A percentile compares a stretch with the other conserved stretches of the same genome.
Evolutionary conservation across 2,329 filamentous ascomycete species (phyloP).

Genomic region (Trichophyton verrucosum): DNA sequence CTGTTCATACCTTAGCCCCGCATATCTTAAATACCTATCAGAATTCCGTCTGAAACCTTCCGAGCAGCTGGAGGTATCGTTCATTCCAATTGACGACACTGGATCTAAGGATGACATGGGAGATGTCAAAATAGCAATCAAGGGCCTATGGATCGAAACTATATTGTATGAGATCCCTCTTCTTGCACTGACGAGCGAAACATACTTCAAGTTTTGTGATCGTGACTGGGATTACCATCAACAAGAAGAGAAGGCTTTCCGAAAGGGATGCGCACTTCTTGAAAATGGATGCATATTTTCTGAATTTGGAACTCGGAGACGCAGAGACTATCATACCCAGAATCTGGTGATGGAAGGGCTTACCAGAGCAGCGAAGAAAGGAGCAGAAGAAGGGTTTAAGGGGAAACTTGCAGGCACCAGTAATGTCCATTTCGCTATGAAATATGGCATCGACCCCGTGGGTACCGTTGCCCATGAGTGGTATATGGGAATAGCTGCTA

Average conservation of each 20-base stretch:
- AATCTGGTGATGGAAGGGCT: constrained; percentile 81
- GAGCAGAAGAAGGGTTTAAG: constrained; percentile 47
- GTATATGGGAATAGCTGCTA: constrained; percentile 97
- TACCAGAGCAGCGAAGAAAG: constrained; percentile 63
- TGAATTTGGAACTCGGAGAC: constrained; percentile 81
- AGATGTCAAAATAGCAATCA: constrained; percentile 62
- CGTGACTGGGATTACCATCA: constrained; percentile 79
- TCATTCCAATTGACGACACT: constrained; percentile 44
- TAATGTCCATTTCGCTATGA: constrained; percentile 95
- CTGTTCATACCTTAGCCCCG: constrained; percentile 65
- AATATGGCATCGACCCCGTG: constrained; percentile 69
- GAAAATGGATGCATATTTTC: constrained; percentile 79
- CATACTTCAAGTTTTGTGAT: constrained; percentile 95
- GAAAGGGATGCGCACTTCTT: constrained; percentile 66
- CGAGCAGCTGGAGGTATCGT: constrained; percentile 64
- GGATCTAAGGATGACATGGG: constrained; percentile 56
- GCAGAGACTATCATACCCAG: constrained; percentile 90
- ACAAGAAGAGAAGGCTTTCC: constrained; percentile 72
- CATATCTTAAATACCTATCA: constrained; percentile 70
- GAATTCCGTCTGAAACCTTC: constrained; percentile 69
- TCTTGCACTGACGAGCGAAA: constrained; percentile 80
- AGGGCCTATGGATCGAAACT: constrained; percentile 81
- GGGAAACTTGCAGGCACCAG: constrained; percentile 80
- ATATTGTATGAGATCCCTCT: constrained; percentile 97
- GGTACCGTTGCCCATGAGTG: constrained; percentile 94